A percentile compares a stretch with the other conserved stretches of the same genome.
These are phyloP conservation scores for Trichoderma arundinaceum DNA, from an alignment of 2,329 filamentous ascomycete species.

Conservation along the genomic window DNA sequence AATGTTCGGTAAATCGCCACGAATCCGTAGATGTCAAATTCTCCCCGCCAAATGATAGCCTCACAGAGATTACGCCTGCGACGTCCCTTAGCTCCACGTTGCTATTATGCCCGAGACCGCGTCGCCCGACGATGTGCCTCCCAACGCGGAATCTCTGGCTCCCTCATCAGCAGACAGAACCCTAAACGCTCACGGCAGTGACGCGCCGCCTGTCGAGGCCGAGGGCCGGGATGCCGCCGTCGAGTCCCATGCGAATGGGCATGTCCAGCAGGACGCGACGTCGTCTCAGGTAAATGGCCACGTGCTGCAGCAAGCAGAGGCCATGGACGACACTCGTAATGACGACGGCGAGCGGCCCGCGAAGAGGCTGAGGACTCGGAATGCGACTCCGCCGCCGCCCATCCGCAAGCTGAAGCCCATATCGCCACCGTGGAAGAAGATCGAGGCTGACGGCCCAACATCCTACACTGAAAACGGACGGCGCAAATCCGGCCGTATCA, in stretches of 20 bases:
- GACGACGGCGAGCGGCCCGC: constrained; percentile 57
- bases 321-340: constrained; percentile 18
- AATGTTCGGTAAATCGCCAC: constrained; percentile 52
- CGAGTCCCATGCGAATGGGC: constrained; percentile 34
- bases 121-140: constrained; percentile 55
- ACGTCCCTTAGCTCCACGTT: constrained; percentile 50
- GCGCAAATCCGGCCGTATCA: constrained; percentile 69
- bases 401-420: constrained; percentile 55
- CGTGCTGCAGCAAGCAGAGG: constrained; percentile 34
- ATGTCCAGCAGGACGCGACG: constrained; percentile 36
- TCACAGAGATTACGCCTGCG: constrained; percentile 59
- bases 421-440: constrained; percentile 94
- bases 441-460: constrained; percentile 83
- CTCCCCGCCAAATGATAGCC: constrained; percentile 61
- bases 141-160: constrained; percentile 41
- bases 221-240: constrained; percentile 31
- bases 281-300: constrained; percentile 40
- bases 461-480: constrained; percentile 77
- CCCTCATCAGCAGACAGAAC: constrained; percentile 18
- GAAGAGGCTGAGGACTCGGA: constrained; percentile 69
- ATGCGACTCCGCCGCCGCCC: constrained; percentile 50
- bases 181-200: constrained; percentile 28
- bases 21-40: constrained; percentile 63
- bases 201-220: constrained; percentile 35
- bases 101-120: constrained; percentile 66